A percentile compares a stretch with the other conserved stretches of the same genome.
Evolutionary conservation across 2,329 filamentous ascomycete genomes (phyloP).

Genomic region (Venturia carpophila): DNA sequence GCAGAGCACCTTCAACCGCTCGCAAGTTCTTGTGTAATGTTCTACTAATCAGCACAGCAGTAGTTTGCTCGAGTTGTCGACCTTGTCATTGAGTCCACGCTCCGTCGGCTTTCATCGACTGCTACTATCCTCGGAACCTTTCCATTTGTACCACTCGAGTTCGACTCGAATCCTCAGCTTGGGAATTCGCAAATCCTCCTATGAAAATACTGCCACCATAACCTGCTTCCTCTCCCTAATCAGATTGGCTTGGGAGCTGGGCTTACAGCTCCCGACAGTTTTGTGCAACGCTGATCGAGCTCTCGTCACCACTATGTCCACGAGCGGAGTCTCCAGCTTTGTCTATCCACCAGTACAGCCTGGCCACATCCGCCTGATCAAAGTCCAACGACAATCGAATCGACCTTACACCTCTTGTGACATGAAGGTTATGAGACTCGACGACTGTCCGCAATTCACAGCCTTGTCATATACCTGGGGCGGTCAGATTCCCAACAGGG

Average conservation of each 20-base stretch:
- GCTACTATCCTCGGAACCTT: too few species aligned
- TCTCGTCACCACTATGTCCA: neutral
- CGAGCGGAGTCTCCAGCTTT: neutral
- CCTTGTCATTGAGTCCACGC: neutral
- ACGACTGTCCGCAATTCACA: neutral
- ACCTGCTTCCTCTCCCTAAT: too few species aligned
- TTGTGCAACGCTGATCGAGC: neutral
- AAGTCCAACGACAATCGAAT: neutral
- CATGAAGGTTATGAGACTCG: neutral
- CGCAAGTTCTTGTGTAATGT: too few species aligned
- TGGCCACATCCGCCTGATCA: neutral
- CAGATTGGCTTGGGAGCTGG: too few species aligned
- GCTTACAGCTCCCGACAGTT: neutral
- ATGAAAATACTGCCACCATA: too few species aligned
- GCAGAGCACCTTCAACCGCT: too few species aligned
- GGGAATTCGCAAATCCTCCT: too few species aligned
- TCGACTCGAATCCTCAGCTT: neutral
- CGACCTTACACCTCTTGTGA: neutral
- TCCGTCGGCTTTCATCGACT: neutral
- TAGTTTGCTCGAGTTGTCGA: too few species aligned
- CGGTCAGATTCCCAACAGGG: neutral
- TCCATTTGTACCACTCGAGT: neutral
- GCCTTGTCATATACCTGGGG: conserved; percentile 13
- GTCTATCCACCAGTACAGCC: neutral
- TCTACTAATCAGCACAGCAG: too few species aligned